Evolutionary conservation across 225 moss, liverwort and hornwort genomes (phyloP).

Genomic region (Polytrichum formosum): DNA sequence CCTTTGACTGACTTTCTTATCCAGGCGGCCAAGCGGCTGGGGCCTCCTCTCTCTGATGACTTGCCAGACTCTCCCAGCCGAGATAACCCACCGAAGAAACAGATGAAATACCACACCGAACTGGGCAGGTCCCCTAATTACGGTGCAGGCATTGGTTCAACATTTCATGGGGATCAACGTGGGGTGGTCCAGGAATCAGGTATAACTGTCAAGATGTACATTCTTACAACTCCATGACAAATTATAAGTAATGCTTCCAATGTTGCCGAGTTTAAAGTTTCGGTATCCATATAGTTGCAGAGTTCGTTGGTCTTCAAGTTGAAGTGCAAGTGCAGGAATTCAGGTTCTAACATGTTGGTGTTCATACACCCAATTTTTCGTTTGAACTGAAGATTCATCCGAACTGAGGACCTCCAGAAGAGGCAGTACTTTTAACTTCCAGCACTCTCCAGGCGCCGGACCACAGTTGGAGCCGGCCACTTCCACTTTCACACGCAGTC

Average conservation of each 20-base stretch:
- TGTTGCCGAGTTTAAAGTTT: too few relatives aligned
- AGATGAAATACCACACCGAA: constrained; percentile 10
- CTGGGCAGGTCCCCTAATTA: constrained; percentile 15
- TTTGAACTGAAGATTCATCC: constrained; percentile 13
- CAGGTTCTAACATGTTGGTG: background rate
- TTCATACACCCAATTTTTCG: background rate
- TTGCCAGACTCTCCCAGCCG: background rate
- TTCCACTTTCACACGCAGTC: constrained; percentile 10
- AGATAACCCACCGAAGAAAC: constrained; percentile 4
- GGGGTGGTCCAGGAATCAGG: constrained; percentile 26
- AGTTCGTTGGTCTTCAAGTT: too few relatives aligned
- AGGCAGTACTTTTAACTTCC: background rate
- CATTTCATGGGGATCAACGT: constrained; percentile 22
- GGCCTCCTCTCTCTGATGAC: constrained; percentile 7
- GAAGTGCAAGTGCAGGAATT: too few relatives aligned
- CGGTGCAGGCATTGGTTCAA: constrained; percentile 19
- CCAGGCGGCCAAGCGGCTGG: constrained; percentile 27
- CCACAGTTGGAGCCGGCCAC: constrained; percentile 14
- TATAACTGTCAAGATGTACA: background rate
- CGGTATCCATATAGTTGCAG: too few relatives aligned
- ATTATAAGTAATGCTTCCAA: too few relatives aligned
- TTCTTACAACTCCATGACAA: too few relatives aligned
- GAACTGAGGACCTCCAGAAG: constrained; percentile 14
- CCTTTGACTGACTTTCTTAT: constrained; percentile 32
- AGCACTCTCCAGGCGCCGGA: constrained; percentile 1